phyloP scores from a whole-genome alignment of 306 rosid species.

The Prunus fruticosa region DNA sequence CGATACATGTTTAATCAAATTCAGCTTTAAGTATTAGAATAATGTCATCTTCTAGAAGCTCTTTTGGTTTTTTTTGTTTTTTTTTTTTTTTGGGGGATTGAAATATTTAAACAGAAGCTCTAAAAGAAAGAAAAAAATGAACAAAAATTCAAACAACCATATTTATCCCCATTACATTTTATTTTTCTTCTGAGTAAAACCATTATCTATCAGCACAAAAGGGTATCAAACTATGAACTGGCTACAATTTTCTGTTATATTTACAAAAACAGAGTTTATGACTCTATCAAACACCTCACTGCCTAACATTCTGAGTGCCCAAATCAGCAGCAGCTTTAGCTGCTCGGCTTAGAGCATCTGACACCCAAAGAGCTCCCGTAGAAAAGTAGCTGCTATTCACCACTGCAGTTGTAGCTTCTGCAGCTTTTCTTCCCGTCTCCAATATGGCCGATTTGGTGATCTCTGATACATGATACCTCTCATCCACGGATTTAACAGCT shows the following conservation, averaged over 20 bases:
- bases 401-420: conserved; percentile 59
- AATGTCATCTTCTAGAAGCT: too few relatives aligned
- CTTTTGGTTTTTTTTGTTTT: too few relatives aligned
- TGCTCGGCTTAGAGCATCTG: conserved; percentile 56
- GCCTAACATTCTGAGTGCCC: conserved; percentile 47
- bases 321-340: conserved; percentile 76
- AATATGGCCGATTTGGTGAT: conserved; percentile 64
- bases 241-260: background rate
- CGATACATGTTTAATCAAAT: background rate
- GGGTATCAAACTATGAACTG: background rate
- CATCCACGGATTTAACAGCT: conserved; percentile 57
- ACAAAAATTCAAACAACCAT: too few relatives aligned
- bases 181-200: background rate
- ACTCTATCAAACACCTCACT: conserved; percentile 27
- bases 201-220: background rate
- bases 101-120: too few relatives aligned
- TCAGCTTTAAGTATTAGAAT: too few relatives aligned
- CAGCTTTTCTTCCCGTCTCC: conserved; percentile 74
- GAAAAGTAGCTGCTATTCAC: conserved; percentile 80
- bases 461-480: conserved; percentile 64
- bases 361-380: conserved; percentile 78
- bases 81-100: too few relatives aligned
- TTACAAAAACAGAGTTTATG: conserved; percentile 8
- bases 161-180: too few relatives aligned
- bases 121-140: too few relatives aligned